These are phyloP conservation scores for Proteromonas lacertae DNA, from an alignment of 352 stramenopile genomes.

Conservation along the genomic window DNA sequence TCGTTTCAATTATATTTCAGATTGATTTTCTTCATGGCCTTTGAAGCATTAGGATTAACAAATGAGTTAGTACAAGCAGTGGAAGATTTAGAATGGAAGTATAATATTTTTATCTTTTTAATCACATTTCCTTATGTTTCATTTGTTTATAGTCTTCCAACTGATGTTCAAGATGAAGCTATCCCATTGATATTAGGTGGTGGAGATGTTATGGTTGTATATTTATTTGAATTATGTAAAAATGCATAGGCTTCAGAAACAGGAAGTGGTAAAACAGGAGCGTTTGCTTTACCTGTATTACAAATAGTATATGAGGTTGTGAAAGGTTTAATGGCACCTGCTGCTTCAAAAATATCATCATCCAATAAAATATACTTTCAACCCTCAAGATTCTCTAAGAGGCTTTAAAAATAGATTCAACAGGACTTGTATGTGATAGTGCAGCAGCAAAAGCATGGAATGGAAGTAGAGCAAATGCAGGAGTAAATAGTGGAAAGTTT, in stretches of 20 bases:
- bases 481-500: conserved; percentile 4
- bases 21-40: too few relatives aligned
- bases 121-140: neutral
- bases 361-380: too few relatives aligned
- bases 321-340: neutral
- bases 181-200: conserved; percentile 50
- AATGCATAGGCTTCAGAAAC: conserved; percentile 46
- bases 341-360: too few relatives aligned
- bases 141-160: conserved; percentile 15
- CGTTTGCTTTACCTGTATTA: conserved; percentile 73
- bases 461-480: conserved; percentile 2
- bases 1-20: too few relatives aligned
- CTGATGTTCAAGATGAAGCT: conserved; percentile 43
- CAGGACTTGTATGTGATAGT: conserved; percentile 2
- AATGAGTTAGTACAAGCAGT: conserved; percentile 8
- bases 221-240: too few relatives aligned
- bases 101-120: neutral
- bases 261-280: conserved; percentile 59
- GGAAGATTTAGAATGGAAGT: conserved; percentile 1
- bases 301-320: conserved; percentile 17
- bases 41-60: conserved; percentile 9
- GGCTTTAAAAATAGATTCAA: conserved; percentile 1
- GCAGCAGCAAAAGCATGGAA: neutral
- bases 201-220: conserved; percentile 31
- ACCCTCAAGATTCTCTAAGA: too few relatives aligned